phyloP scores from a whole-genome alignment of 257 asterid genomes.

The Mentha longifolia region DNA sequence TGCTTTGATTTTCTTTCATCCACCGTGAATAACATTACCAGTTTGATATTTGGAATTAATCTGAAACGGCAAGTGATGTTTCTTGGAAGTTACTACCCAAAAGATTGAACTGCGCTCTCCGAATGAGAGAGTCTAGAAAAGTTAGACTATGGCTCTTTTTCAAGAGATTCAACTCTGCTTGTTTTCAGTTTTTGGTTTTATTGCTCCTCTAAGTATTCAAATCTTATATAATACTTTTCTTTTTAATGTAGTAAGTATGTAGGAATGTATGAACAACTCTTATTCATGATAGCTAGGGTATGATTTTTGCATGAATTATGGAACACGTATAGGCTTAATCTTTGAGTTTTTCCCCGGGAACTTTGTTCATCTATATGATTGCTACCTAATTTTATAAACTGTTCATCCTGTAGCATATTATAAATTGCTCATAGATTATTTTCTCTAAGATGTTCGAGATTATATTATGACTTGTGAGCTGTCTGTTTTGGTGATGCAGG shows the following conservation, averaged over 20 bases:
- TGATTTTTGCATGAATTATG: no score
- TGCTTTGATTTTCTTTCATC: no score
- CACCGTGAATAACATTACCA: no score
- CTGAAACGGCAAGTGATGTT: background rate
- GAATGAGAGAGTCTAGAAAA: background rate
- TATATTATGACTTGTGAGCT: background rate
- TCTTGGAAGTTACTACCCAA: slow-evolving; percentile 9
- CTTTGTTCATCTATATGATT: background rate
- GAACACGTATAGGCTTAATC: no score
- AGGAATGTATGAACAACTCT: no score
- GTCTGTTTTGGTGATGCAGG: slow-evolving; percentile 59
- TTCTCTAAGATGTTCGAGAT: background rate
- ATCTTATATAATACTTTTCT: no score
- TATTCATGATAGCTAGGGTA: no score
- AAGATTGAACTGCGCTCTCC: background rate
- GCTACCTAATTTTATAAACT: background rate
- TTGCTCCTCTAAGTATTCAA: no score
- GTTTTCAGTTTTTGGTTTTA: no score
- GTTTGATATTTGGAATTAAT: no score
- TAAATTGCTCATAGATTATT: background rate
- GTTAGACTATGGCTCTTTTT: background rate
- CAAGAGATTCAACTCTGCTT: background rate
- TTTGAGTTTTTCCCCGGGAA: background rate
- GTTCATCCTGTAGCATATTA: background rate
- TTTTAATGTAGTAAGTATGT: no score